A percentile compares a stretch with the other conserved stretches of the same genome.
These are phyloP conservation scores for Coemansia sp. DNA, from an alignment of 192 early-diverging fungal species.

Conservation along the genomic window DNA sequence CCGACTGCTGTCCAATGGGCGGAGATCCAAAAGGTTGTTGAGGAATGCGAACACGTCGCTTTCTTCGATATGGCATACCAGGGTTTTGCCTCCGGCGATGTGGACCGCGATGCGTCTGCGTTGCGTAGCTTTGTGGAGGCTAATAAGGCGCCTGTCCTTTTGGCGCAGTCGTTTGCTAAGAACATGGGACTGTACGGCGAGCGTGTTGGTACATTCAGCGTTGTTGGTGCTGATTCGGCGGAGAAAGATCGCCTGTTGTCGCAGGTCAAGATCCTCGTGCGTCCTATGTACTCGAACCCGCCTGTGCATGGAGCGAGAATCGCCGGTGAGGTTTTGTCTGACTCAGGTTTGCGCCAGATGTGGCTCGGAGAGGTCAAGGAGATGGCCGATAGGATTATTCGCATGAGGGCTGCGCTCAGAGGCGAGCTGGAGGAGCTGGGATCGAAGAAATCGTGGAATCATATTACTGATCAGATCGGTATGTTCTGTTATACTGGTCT, in stretches of 20 bases:
- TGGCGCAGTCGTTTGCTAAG: conserved; percentile 98
- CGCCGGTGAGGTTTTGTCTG: conserved; percentile 84
- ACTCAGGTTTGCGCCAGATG: conserved; percentile 72
- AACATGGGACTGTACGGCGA: conserved; percentile 99
- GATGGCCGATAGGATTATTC: conserved; percentile 98
- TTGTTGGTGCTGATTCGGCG: conserved; percentile 74
- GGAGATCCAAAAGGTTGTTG: conserved; percentile 78
- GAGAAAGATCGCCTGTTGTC: conserved; percentile 84
- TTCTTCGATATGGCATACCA: conserved; percentile 99
- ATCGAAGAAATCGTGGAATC: conserved; percentile 82
- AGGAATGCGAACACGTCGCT: conserved; percentile 80
- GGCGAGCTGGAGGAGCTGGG: conserved; percentile 81
- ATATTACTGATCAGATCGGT: conserved; percentile 95
- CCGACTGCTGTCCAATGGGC: conserved; percentile 92
- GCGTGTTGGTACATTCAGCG: conserved; percentile 90
- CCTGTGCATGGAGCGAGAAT: conserved; percentile 95
- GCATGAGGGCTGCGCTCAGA: conserved; percentile 83
- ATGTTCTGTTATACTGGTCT: conserved; percentile 99
- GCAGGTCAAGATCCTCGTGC: conserved; percentile 95
- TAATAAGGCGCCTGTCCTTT: conserved; percentile 72
- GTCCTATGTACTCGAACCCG: conserved; percentile 99
- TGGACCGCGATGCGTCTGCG: conserved; percentile 88
- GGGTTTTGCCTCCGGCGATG: conserved; percentile 96
- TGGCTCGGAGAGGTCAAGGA: conserved; percentile 91
- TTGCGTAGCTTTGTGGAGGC: conserved; percentile 89